phyloP scores from a whole-genome alignment of 495 filamentous ascomycete genomes.

The Bathelium albidoporum region DNA sequence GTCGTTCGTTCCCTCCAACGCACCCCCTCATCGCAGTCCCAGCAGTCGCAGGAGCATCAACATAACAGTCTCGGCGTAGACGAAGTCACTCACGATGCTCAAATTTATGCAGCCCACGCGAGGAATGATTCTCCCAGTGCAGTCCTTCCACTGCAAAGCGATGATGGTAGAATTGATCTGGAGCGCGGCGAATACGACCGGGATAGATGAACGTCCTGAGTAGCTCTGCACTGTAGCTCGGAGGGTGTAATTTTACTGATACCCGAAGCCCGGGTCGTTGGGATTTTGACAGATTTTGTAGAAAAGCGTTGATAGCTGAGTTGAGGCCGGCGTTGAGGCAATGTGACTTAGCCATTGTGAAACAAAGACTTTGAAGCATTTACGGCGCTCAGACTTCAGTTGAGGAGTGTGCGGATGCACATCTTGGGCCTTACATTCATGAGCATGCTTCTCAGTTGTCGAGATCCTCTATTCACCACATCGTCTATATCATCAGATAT shows the following conservation, averaged over 20 bases:
- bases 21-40: background rate
- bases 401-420: too few relatives aligned
- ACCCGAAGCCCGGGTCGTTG: background rate
- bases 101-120: slow-evolving; percentile 16
- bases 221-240: background rate
- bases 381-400: background rate
- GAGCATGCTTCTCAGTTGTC: too few relatives aligned
- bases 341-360: too few relatives aligned
- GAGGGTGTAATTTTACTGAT: background rate
- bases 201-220: background rate
- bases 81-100: slow-evolving; percentile 9
- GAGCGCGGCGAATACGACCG: slow-evolving; percentile 12
- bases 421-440: too few relatives aligned
- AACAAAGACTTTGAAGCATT: background rate
- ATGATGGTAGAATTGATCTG: slow-evolving; percentile 18
- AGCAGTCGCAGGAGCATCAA: slow-evolving; percentile 2
- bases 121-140: slow-evolving; percentile 20
- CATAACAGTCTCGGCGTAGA: slow-evolving; percentile 3
- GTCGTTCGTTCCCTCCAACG: slow-evolving; percentile 60
- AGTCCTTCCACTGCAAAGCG: slow-evolving; percentile 11
- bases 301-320: background rate
- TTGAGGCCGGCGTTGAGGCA: too few relatives aligned
- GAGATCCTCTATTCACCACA: background rate
- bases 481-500: background rate
- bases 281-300: background rate